phyloP scores from a whole-genome alignment of 768 basidiomycete species.

The Thelephora aurantiotincta region DNA sequence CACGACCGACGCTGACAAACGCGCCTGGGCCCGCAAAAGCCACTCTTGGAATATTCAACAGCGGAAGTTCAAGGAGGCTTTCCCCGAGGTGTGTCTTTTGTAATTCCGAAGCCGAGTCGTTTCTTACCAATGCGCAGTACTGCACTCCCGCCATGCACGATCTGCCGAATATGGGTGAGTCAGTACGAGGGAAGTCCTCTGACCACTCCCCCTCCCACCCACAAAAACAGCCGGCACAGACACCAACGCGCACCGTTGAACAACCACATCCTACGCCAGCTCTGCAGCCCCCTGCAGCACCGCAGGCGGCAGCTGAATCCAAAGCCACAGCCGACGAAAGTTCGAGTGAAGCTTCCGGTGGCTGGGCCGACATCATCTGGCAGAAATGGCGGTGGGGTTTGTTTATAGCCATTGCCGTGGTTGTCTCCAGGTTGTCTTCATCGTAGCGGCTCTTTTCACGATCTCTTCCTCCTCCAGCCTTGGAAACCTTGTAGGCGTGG shows the following conservation, averaged over 20 bases:
- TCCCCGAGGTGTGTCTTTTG: slow-evolving; percentile 60
- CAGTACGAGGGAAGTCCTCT: slow-evolving; percentile 43
- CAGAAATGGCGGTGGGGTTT: slow-evolving; percentile 82
- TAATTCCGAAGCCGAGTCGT: slow-evolving; percentile 6
- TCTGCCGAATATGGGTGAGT: slow-evolving; percentile 89
- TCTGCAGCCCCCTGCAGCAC: slow-evolving; percentile 1
- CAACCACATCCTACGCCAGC: not conserved
- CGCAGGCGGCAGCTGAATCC: slow-evolving; percentile 2
- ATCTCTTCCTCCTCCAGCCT: slow-evolving; percentile 1
- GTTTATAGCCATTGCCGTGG: slow-evolving; percentile 60
- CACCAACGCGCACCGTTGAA: not conserved
- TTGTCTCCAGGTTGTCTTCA: slow-evolving; percentile 65
- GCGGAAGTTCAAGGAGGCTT: slow-evolving; percentile 73
- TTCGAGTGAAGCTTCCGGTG: slow-evolving; percentile 24
- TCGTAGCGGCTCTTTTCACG: slow-evolving; percentile 5
- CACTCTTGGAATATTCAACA: slow-evolving; percentile 79
- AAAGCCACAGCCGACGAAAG: slow-evolving; percentile 7
- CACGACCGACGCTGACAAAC: slow-evolving; percentile 68
- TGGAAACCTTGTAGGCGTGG: not conserved
- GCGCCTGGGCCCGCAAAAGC: slow-evolving; percentile 57
- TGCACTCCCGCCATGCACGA: slow-evolving; percentile 51
- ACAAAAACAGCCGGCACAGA: slow-evolving; percentile 9
- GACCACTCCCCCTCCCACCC: slow-evolving; percentile 13
- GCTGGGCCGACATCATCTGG: slow-evolving; percentile 55
- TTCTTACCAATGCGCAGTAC: slow-evolving; percentile 34